Evolutionary conservation across 2,329 filamentous ascomycete genomes (phyloP).

Genomic region (Stagonosporopsis cucurbitacearum): DNA sequence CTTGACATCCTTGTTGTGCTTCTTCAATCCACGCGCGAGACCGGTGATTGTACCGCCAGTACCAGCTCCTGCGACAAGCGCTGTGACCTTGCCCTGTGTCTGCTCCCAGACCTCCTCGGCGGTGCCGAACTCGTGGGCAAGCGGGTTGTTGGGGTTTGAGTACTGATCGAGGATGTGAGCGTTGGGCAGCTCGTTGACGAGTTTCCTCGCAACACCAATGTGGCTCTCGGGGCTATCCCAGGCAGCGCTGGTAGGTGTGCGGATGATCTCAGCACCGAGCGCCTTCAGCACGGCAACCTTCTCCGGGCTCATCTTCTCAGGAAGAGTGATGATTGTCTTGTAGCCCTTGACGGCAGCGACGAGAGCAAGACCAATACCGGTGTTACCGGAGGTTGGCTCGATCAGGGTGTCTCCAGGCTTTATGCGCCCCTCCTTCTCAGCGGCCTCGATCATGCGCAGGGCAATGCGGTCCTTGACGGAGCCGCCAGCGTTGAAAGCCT

Average conservation of each 20-base stretch:
- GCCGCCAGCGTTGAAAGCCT: conserved; percentile 92
- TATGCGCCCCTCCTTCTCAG: conserved; percentile 88
- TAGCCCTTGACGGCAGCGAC: conserved; percentile 97
- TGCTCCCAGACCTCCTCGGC: conserved; percentile 97
- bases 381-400: conserved; percentile 97
- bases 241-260: conserved; percentile 93
- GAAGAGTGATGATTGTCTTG: conserved; percentile 97
- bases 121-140: conserved; percentile 91
- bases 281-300: conserved; percentile 95
- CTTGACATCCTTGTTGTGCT: conserved; percentile 85
- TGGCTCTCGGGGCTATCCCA: conserved; percentile 95
- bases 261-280: conserved; percentile 94
- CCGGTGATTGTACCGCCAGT: conserved; percentile 96
- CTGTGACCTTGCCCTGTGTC: conserved; percentile 80
- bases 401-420: conserved; percentile 97
- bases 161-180: conserved; percentile 98
- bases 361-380: conserved; percentile 93
- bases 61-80: conserved; percentile 88
- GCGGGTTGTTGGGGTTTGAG: conserved; percentile 86
- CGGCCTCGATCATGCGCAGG: conserved; percentile 95
- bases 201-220: conserved; percentile 87
- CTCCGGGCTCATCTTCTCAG: conserved; percentile 99
- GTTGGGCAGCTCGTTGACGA: conserved; percentile 95
- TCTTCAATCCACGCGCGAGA: conserved; percentile 81
- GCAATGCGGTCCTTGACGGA: conserved; percentile 96